Conservation (phyloP, 805 yeast species). For the Wickerhamomyces hampshirensis region DNA sequence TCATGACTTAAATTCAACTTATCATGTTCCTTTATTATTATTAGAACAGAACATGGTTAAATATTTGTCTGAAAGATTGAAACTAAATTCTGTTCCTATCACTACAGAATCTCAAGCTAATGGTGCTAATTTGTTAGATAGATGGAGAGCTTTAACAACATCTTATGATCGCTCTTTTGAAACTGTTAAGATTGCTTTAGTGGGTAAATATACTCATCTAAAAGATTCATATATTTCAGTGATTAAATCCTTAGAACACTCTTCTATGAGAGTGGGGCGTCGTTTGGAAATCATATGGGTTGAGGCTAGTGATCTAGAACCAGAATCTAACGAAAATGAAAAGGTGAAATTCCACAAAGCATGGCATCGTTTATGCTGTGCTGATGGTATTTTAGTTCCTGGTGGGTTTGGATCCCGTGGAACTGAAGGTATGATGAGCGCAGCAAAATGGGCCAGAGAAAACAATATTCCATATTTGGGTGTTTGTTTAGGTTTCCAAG, state of each 20-base stretch:
- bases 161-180: conserved; percentile 80
- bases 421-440: conserved; percentile 96
- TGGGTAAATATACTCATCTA: conserved; percentile 94
- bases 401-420: conserved; percentile 99
- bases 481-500: conserved; percentile 94
- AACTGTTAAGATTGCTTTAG: conserved; percentile 89
- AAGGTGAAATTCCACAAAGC: conserved; percentile 87
- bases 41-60: conserved; percentile 81
- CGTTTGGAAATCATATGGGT: conserved; percentile 91
- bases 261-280: conserved; percentile 85
- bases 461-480: conserved; percentile 92
- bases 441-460: conserved; percentile 98
- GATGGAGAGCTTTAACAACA: conserved; percentile 78
- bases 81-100: conserved; percentile 44
- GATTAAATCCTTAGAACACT: conserved; percentile 91
- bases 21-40: conserved; percentile 91
- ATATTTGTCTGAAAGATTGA: conserved; percentile 64
- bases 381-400: conserved; percentile 96
- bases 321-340: conserved; percentile 53
- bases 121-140: conserved; percentile 65
- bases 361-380: conserved; percentile 89
- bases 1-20: conserved; percentile 94
- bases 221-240: conserved; percentile 95
- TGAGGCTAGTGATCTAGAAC: conserved; percentile 88
- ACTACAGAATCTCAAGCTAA: conserved; percentile 46